These are phyloP conservation scores for Rhynchospora pubera DNA, from an alignment of 176 grass and related monocot species.

Conservation along the genomic window DNA sequence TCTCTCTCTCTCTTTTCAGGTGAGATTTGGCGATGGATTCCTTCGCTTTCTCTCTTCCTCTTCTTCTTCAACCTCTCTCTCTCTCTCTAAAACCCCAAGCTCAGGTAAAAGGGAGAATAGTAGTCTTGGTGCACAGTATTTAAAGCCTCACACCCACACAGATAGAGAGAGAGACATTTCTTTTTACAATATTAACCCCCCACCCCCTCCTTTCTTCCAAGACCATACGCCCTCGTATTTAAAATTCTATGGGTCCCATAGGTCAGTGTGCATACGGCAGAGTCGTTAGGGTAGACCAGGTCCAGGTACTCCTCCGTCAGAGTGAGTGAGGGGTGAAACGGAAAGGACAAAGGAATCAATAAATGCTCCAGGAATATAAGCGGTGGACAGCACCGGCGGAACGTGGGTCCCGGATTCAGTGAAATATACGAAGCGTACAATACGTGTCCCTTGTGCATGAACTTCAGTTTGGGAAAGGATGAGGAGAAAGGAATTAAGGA, in stretches of 20 bases:
- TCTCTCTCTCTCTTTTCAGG: no score
- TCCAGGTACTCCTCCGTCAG: not conserved
- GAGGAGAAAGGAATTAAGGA: no score
- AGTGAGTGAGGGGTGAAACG: not conserved
- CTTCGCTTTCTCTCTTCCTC: conserved; percentile 27
- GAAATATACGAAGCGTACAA: not conserved
- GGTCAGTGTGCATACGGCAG: not conserved
- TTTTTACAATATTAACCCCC: not conserved
- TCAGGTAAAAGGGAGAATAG: conserved; percentile 29
- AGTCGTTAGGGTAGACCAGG: not conserved
- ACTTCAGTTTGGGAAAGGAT: no score
- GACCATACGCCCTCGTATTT: not conserved
- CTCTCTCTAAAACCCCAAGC: conserved; percentile 71
- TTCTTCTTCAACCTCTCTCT: not conserved
- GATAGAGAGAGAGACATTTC: not conserved
- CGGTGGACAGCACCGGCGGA: not conserved
- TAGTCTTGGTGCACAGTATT: conserved; percentile 31
- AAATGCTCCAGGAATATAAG: not conserved
- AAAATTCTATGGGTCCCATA: not conserved
- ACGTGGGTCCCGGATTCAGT: not conserved
- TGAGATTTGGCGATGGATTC: not conserved
- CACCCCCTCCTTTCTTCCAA: not conserved
- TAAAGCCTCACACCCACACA: conserved; percentile 15
- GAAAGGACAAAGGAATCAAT: not conserved
- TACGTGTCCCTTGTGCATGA: not conserved